These are phyloP conservation scores for Mycena galericulata DNA, from an alignment of 768 basidiomycete species.

Conservation along the genomic window DNA sequence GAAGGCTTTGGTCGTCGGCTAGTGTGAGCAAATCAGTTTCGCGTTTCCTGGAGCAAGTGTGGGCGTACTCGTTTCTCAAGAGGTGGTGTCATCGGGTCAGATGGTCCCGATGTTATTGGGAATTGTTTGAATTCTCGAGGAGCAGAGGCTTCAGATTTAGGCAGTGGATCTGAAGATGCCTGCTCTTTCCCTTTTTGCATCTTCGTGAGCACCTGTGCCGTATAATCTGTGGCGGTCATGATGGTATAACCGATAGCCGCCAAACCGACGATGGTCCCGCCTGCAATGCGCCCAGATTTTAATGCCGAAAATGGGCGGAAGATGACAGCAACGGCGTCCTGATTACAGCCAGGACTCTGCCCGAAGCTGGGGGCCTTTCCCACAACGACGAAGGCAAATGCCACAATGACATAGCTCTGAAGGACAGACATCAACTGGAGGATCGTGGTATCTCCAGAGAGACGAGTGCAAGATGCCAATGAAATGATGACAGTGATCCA, in stretches of 20 bases:
- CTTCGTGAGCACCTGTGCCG: background rate
- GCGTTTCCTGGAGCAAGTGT: too few relatives aligned
- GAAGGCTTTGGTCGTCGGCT: too few relatives aligned
- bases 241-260: background rate
- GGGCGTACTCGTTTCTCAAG: too few relatives aligned
- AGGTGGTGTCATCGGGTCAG: too few relatives aligned
- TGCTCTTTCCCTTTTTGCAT: too few relatives aligned
- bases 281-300: background rate
- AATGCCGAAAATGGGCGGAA: slow-evolving; percentile 11
- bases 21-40: too few relatives aligned
- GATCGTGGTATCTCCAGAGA: background rate
- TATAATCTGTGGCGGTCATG: slow-evolving; percentile 20
- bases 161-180: too few relatives aligned
- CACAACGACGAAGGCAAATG: background rate
- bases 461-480: slow-evolving; percentile 9
- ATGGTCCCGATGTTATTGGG: too few relatives aligned
- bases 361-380: slow-evolving; percentile 2
- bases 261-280: background rate
- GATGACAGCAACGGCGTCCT: slow-evolving; percentile 12
- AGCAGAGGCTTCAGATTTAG: too few relatives aligned
- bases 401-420: slow-evolving; percentile 14
- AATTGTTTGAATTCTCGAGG: too few relatives aligned
- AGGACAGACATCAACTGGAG: slow-evolving; percentile 12
- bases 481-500: slow-evolving; percentile 13
- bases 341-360: background rate